Base-by-base conservation (phyloP, 208 protist species). In the Acanthamoeba royreba region DNA sequence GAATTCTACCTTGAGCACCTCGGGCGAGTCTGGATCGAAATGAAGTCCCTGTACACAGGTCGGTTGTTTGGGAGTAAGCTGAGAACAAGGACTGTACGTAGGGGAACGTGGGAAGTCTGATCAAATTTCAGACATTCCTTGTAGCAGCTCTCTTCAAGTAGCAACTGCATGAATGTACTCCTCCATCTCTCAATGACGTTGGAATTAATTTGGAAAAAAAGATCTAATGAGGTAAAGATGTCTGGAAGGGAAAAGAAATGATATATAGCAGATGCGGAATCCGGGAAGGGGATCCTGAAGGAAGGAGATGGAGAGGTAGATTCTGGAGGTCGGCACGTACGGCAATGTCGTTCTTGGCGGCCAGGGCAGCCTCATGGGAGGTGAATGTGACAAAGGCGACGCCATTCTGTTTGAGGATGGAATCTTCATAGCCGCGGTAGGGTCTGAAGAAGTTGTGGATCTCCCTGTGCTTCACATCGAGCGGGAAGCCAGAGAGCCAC, bases 381-480 rank as follows among this genome's bases (percentile, higher is more conserved):
- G 53, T 66, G 53, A 89, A 89, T 28, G 81, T 89, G 2, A 45
- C 81, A 66, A 89, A 89, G 46, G 53, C 81, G 45, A 89, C 49
- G 2, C 81, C 81, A 66, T 66, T 89, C 3, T 45, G 53, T 25
- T 89, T 89, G 17, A 89, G 28, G 49, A 89, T 66, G n/a, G 81
- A 89, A 52, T 89, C 81, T 35, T 89, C 81, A 35, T 89, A 89
- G 81, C 81, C 81, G 33, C 35, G 35, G 38, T 69, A 89, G 4
- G 81, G 81, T 33, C 81, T 45, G 25, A 89, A 89, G 81, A 89
- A 52, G 49, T 89, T 89, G 81, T 89, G 81, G 33, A 89, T 89
- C 81, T 89, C 81, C 38, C 81, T 89, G 81, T 66, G 49, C 35
- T 89, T 89, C 3, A 89, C 81, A 43, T 89, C 81, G 25, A 46